Conservation (phyloP, 257 asterid species). For the Catharanthus roseus region DNA sequence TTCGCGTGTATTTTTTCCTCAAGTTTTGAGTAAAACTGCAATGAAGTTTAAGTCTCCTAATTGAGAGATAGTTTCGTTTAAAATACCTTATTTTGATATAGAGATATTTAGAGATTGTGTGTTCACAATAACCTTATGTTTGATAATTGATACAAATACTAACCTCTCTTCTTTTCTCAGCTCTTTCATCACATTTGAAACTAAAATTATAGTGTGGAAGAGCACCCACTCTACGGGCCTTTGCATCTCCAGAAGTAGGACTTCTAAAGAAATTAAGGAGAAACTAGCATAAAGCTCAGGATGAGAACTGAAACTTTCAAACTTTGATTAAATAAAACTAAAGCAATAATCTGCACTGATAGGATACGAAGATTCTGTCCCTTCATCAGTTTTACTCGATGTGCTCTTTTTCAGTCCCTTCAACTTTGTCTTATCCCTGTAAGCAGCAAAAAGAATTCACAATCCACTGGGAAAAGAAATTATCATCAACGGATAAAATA, state of each 20-base stretch:
- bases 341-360: neutral
- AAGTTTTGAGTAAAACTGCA: slow-evolving; percentile 79
- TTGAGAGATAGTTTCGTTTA: slow-evolving; percentile 5
- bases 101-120: no score
- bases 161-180: slow-evolving; percentile 93
- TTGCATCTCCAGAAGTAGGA: slow-evolving; percentile 61
- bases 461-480: slow-evolving; percentile 9
- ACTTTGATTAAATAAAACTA: slow-evolving; percentile 4
- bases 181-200: slow-evolving; percentile 91
- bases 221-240: slow-evolving; percentile 56
- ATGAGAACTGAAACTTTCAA: slow-evolving; percentile 7
- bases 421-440: slow-evolving; percentile 28
- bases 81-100: no score
- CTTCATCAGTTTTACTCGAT: slow-evolving; percentile 28
- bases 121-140: no score
- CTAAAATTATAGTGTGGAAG: slow-evolving; percentile 78
- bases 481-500: slow-evolving; percentile 1
- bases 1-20: slow-evolving; percentile 91
- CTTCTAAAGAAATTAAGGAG: slow-evolving; percentile 59
- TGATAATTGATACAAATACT: slow-evolving; percentile 19
- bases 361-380: slow-evolving; percentile 35
- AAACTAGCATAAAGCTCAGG: slow-evolving; percentile 13
- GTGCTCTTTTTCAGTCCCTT: slow-evolving; percentile 31
- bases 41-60: slow-evolving; percentile 14
- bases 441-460: slow-evolving; percentile 19